Conservation (phyloP, 2,329 filamentous ascomycete genomes). For the Fusarium graminum region DNA sequence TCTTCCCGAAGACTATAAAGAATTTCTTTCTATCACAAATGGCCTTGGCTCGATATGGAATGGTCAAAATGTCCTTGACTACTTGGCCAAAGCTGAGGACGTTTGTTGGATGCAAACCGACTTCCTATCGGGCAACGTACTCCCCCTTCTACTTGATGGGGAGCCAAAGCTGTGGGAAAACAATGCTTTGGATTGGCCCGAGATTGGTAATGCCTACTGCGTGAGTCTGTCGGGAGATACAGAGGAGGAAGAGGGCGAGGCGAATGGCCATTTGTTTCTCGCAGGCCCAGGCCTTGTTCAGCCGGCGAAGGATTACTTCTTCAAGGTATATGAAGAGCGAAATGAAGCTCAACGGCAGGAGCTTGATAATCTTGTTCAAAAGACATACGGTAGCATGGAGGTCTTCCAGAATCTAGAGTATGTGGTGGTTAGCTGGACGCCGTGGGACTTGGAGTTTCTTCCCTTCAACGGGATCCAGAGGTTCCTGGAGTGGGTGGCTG, state of each 20-base stretch:
- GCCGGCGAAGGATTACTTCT: slow-evolving; percentile 17
- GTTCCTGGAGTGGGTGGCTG: slow-evolving; percentile 13
- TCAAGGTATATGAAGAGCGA: not conserved
- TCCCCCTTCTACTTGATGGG: not conserved
- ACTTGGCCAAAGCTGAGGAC: slow-evolving; percentile 3
- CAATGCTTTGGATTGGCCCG: slow-evolving; percentile 8
- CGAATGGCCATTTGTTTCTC: not conserved
- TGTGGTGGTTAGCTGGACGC: slow-evolving; percentile 5
- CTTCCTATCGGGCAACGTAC: slow-evolving; percentile 7
- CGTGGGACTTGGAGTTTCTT: slow-evolving; percentile 6
- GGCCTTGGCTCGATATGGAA: slow-evolving; percentile 20
- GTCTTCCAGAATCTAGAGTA: not conserved
- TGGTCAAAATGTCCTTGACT: slow-evolving; percentile 10
- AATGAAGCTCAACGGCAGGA: not conserved
- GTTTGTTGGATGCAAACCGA: slow-evolving; percentile 9
- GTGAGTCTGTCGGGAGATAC: slow-evolving; percentile 10
- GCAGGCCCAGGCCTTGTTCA: slow-evolving; percentile 3
- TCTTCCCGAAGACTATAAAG: slow-evolving; percentile 13
- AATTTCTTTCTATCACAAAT: not conserved
- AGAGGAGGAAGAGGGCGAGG: not conserved
- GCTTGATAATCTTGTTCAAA: slow-evolving; percentile 12
- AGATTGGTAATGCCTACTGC: not conserved
- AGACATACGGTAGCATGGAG: slow-evolving; percentile 16
- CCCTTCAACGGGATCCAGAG: not conserved
- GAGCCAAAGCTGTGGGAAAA: not conserved